Base-by-base conservation (phyloP, 225 moss, liverwort and hornwort genomes). In the Polytrichum commune region DNA sequence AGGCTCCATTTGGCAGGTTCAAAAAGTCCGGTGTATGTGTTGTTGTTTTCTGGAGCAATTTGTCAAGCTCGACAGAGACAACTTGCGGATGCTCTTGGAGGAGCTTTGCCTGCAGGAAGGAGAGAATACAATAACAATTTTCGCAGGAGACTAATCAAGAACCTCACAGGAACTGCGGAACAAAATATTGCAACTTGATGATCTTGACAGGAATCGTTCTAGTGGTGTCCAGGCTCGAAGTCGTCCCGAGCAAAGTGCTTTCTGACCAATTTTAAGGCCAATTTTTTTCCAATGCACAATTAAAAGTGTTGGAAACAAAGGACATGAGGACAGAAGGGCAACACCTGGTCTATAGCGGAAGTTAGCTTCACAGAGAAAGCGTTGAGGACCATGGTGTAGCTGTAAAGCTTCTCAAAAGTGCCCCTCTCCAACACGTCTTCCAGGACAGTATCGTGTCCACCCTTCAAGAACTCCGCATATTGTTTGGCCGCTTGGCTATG, bases 21-120 rank as follows among this genome's bases (percentile, higher is more conserved):
- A 96, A 77, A 79, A 93, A 96, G 32, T 96, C 84, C 10, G 96
- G 96, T 0, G 93, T 92, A 69, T 96, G 96, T 8, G 96, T 96
- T 3, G 93, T 93, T 5, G 79, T 67, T 81, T 88, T 96, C 60
- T 85, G 77, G n/a, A 93, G 79, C 19, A 86, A 29, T 25, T 69
- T 74, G 70, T 96, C 96, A 53, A 74, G 77, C 88, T 96, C 96
- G 23, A 90, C 79, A 9, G 82, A 88, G 24, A 86, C 62, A 62
- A 96, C 93, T 6, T 86, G 78, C 7, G 84, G 88, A 80, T 96
- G 96, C 25, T 69, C 81, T 72, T 75, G 74, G 18, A 96, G 81
- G 20, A 80, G 32, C 24, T 81, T 78, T 28, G 81, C 83, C 96
- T 96, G 82, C 64, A 65, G 29, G 66, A 58, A 58, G 24, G 9